Base-by-base conservation (phyloP, 108 stramenopile genomes). In the Chaetoceros tenuissimus region DNA sequence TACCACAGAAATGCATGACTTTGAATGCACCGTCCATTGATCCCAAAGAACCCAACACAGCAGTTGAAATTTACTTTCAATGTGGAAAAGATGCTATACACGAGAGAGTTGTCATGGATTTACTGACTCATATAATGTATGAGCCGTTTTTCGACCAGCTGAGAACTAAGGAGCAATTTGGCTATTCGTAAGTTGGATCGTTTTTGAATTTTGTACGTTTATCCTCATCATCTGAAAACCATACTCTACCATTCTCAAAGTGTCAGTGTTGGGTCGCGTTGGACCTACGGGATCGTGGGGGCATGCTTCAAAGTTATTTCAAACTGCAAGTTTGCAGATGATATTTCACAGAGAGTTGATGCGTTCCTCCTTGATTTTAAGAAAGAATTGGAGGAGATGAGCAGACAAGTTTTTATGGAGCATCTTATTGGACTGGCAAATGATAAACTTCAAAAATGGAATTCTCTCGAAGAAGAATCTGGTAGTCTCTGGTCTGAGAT, bases 11-110 rank as follows among this genome's bases (percentile, higher is more conserved):
- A 1, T 66, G 47, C 27, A 56, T 50, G 16, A 3, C 48, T 28
- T 49, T 80, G 46, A 44, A 53, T 17, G 61, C 65, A 28, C 80
- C 84, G 24, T 69, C 79, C 54, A 76, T 79, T 24, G 81, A 92
- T 69, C 67, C 79, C 0, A 66, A 53, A 22, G 85, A 87, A 55
- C 62, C 80, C 16, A 92, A 87, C 70, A 74, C 83, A 18, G 77
- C 82, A 28, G 83, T 92, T 7, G 91, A 92, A 54, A 64, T 89
- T 3, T 92, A 92, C 63, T 73, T 86, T 46, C 91, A 92, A 52
- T 68, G 88, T 31, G 84, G 78, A 28, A 80, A 82, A 60, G 90
- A 92, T 68, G 66, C 71, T 46, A 55, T 81, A 10, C 34, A 31
- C 10, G 73, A 81, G 31, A 71, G 91, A 2, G 77, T 82, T 8